Percentiles rank a stretch among this genome's conserved stretches.
These are phyloP conservation scores for Cladophialophora exuberans DNA, from an alignment of 2,329 filamentous ascomycete species.

Conservation along the genomic window DNA sequence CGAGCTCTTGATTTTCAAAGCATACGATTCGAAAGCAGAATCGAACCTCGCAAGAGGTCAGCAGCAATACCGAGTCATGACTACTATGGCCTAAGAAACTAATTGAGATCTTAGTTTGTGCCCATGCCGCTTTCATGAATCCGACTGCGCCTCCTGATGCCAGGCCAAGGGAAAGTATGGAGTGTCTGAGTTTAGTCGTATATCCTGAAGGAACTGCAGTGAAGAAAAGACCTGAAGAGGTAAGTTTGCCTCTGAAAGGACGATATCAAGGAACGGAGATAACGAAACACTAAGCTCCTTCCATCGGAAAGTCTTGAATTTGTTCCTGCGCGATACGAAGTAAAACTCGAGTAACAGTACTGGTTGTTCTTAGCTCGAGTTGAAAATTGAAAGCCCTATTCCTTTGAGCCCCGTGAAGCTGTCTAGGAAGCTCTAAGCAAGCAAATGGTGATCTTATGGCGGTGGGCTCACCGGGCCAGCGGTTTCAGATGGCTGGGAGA, in stretches of 20 bases:
- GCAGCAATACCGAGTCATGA: conserved; percentile 1
- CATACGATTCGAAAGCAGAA: conserved; percentile 1
- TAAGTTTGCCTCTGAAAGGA: background rate
- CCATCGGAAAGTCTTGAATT: background rate
- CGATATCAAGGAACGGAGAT: background rate
- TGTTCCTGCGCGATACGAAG: background rate
- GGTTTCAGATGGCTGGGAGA: background rate
- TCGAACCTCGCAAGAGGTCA: background rate
- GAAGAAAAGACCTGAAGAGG: conserved; percentile 1
- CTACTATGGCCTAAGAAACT: background rate
- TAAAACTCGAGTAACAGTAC: background rate
- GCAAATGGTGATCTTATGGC: background rate
- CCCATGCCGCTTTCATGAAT: conserved; percentile 1
- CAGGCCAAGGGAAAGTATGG: background rate
- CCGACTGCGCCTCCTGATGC: background rate
- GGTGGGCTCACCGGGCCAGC: background rate
- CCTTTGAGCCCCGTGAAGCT: background rate
- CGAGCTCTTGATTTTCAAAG: conserved; percentile 1
- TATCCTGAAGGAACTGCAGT: background rate
- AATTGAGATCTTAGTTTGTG: background rate
- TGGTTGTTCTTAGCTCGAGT: background rate
- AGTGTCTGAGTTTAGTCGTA: background rate
- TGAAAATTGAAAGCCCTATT: background rate
- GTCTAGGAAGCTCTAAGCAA: background rate
- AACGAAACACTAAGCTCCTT: background rate